Percentiles rank a stretch among this genome's conserved stretches.
These are phyloP conservation scores for Ceratocystis smalleyi DNA, from an alignment of 2,329 filamentous ascomycete genomes.

Conservation along the genomic window DNA sequence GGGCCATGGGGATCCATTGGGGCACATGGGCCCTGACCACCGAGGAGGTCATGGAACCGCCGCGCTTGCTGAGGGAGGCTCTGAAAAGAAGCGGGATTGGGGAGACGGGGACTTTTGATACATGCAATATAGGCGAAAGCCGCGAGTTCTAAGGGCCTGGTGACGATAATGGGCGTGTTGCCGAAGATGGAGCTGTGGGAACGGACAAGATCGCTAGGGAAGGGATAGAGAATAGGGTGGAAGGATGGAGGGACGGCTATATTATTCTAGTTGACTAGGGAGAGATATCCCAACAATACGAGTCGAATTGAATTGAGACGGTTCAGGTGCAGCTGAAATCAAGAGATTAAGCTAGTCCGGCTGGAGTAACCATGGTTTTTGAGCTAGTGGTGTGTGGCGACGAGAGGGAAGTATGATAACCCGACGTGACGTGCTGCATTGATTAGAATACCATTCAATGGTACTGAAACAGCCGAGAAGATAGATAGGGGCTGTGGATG, in stretches of 20 bases:
- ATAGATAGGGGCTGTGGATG: not conserved
- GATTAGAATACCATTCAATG: no score
- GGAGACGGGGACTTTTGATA: slow-evolving; percentile 62
- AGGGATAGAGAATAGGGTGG: no score
- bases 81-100: slow-evolving; percentile 49
- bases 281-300: no score
- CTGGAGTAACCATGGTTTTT: not conserved
- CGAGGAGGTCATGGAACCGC: slow-evolving; percentile 76
- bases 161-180: no score
- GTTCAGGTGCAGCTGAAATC: not conserved
- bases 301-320: no score
- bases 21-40: slow-evolving; percentile 75
- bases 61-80: slow-evolving; percentile 54
- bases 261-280: no score
- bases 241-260: no score
- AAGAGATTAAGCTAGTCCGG: not conserved
- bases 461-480: not conserved
- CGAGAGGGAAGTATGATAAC: not conserved
- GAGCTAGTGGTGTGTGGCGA: not conserved
- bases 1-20: slow-evolving; percentile 82
- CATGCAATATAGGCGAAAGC: slow-evolving; percentile 73
- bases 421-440: not conserved
- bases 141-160: slow-evolving; percentile 45
- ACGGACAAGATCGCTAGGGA: no score
- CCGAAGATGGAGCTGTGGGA: no score